phyloP scores from a whole-genome alignment of 106 monocot genomes.

The Gastrodia elata region DNA sequence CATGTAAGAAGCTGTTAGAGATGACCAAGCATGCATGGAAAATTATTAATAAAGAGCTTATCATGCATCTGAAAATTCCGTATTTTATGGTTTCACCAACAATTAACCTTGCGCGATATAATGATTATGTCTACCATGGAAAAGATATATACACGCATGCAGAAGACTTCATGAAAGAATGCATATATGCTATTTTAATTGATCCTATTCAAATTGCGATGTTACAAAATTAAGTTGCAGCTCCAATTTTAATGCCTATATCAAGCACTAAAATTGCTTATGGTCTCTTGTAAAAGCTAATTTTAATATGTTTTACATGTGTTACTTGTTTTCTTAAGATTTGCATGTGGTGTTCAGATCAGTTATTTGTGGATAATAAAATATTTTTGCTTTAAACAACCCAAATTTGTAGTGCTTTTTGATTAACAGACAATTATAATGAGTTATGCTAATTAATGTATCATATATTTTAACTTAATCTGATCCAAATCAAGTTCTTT shows the following conservation, averaged over 20 bases:
- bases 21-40: conserved; percentile 1
- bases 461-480: no score
- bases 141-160: not conserved
- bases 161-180: not conserved
- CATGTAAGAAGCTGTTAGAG: not conserved
- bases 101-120: conserved; percentile 2
- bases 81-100: not conserved
- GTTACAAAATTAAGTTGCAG: not conserved
- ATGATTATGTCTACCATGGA: not conserved
- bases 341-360: no score
- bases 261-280: no score
- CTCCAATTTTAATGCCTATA: not conserved
- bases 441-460: no score
- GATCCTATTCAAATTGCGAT: not conserved
- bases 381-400: no score
- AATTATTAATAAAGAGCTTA: not conserved
- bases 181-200: not conserved
- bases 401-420: no score
- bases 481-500: no score
- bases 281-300: no score
- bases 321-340: no score
- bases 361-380: no score
- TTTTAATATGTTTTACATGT: no score
- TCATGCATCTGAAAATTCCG: not conserved
- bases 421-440: no score